phyloP scores from a whole-genome alignment of 2,329 filamentous ascomycete species.

The Botrytis sinoallii region DNA sequence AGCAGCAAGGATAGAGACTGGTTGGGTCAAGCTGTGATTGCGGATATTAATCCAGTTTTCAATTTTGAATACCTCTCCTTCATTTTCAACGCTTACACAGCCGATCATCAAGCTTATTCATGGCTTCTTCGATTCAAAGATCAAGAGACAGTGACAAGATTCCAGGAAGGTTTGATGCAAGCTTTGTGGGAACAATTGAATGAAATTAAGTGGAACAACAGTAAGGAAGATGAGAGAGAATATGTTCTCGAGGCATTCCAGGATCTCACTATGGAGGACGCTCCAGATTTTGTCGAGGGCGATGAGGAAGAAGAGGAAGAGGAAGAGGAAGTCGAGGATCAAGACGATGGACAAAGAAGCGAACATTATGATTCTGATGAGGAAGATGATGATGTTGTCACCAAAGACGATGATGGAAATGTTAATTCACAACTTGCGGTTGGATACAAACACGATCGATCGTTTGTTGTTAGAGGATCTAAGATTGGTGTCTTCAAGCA shows the following conservation, averaged over 20 bases:
- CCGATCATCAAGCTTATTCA: constrained; percentile 86
- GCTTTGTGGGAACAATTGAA: constrained; percentile 96
- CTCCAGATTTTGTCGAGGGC: constrained; percentile 49
- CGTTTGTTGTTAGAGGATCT: constrained; percentile 92
- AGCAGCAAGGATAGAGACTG: constrained; percentile 72
- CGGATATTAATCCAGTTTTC: constrained; percentile 96
- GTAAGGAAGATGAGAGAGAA: constrained; percentile 87
- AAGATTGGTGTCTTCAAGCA: constrained; percentile 99
- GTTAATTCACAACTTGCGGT: constrained; percentile 93
- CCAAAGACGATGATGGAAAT: constrained; percentile 70
- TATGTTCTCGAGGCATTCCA: constrained; percentile 96
- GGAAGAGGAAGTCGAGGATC: constrained; percentile 52
- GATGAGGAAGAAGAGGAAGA: constrained; percentile 49
- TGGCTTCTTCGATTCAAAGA: constrained; percentile 94
- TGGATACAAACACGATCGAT: constrained; percentile 94
- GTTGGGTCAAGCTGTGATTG: constrained; percentile 80
- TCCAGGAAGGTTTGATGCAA: constrained; percentile 93
- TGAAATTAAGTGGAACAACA: constrained; percentile 88
- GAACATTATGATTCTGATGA: constrained; percentile 75
- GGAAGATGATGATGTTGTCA: constrained; percentile 73
- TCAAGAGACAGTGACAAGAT: constrained; percentile 73
- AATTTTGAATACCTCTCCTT: constrained; percentile 99
- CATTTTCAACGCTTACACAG: constrained; percentile 95
- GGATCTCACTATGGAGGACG: constrained; percentile 88
- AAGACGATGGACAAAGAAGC: constrained; percentile 61